Evolutionary conservation across 306 rosid genomes (phyloP).

Genomic region (Mucuna pruriens): DNA sequence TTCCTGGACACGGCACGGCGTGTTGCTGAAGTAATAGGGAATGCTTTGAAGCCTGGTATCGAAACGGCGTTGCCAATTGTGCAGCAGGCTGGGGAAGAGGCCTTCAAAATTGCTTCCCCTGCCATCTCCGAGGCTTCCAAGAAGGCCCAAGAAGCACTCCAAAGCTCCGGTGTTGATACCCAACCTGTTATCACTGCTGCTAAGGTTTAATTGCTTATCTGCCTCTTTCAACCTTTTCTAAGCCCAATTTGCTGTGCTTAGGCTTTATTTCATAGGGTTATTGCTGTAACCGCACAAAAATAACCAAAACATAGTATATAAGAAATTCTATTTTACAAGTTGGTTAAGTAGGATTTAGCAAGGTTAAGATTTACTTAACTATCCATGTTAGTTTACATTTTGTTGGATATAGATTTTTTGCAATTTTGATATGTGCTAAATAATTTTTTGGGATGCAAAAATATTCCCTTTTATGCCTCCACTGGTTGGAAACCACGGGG

Average conservation of each 20-base stretch:
- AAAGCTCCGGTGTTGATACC: constrained; percentile 73
- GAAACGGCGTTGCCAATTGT: constrained; percentile 78
- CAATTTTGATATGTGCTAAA: neutral
- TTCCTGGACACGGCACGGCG: constrained; percentile 56
- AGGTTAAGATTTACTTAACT: too few relatives aligned
- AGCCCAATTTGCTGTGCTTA: neutral
- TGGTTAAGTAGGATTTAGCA: too few relatives aligned
- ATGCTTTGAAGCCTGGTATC: constrained; percentile 73
- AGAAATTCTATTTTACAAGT: too few relatives aligned
- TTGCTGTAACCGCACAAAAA: neutral
- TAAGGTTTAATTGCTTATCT: constrained; percentile 55
- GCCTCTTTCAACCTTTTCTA: neutral
- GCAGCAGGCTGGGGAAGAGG: constrained; percentile 79
- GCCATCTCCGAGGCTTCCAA: constrained; percentile 78
- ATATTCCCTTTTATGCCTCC: neutral
- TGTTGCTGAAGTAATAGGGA: constrained; percentile 52
- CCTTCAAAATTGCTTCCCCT: constrained; percentile 77
- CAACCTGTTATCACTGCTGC: constrained; percentile 73
- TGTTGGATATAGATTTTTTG: neutral
- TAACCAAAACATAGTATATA: too few relatives aligned
- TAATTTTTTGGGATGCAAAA: neutral
- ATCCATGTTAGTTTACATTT: neutral
- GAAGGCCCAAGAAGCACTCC: constrained; percentile 81
- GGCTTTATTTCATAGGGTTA: neutral
- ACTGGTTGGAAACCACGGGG: neutral